phyloP scores from a whole-genome alignment of 2,329 filamentous ascomycete genomes.

The Colletotrichum sp. region DNA sequence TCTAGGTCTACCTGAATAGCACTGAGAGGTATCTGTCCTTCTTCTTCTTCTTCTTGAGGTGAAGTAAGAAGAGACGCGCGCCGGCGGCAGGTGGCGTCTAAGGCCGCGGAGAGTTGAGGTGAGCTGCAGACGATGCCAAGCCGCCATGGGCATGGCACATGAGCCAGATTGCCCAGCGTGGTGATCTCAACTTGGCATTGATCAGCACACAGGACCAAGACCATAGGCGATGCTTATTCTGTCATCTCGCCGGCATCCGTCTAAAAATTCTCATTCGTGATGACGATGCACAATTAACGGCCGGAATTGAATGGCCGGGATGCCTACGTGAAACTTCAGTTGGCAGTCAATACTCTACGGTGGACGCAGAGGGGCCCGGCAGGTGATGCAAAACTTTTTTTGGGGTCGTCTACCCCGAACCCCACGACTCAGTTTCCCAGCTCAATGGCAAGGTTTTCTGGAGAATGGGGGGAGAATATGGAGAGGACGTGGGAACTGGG shows the following conservation, averaged over 20 bases:
- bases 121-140: background rate
- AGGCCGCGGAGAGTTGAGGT: background rate
- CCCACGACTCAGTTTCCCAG: constrained; percentile 2
- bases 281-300: background rate
- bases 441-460: constrained; percentile 11
- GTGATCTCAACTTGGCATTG: background rate
- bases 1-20: too few relatives aligned
- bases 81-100: background rate
- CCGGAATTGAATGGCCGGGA: background rate
- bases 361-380: background rate
- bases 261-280: background rate
- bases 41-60: background rate
- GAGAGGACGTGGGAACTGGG: background rate
- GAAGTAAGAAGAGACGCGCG: background rate
- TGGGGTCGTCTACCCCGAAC: background rate
- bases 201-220: background rate
- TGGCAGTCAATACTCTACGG: background rate
- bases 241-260: background rate
- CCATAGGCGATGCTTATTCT: background rate
- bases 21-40: background rate
- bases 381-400: background rate
- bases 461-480: constrained; percentile 3
- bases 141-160: background rate
- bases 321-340: background rate
- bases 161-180: background rate